phyloP scores from a whole-genome alignment of 176 grass and related monocot species.

The Cymbopogon citratus region DNA sequence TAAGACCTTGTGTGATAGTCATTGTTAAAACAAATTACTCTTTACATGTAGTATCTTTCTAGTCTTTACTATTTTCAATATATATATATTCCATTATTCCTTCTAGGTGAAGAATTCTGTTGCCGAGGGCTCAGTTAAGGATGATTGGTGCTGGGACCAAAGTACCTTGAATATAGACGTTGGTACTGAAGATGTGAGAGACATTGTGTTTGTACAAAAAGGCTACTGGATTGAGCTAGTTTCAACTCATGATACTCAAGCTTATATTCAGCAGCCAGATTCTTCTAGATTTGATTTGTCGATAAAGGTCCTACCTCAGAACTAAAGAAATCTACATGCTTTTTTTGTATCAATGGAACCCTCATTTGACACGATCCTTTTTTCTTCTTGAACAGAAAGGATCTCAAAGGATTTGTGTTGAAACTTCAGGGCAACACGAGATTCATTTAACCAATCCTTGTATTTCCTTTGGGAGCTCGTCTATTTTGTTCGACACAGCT shows the following conservation, averaged over 20 bases:
- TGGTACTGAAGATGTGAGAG: conserved; percentile 65
- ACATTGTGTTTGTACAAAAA: conserved; percentile 82
- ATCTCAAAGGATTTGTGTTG: conserved; percentile 75
- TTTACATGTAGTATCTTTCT: conserved; percentile 1
- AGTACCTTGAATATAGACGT: conserved; percentile 69
- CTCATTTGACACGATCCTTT: conserved; percentile 7
- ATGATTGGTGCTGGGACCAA: conserved; percentile 92
- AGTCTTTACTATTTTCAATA: neutral
- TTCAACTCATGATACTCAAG: conserved; percentile 78
- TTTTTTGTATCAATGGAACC: conserved; percentile 14
- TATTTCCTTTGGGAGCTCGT: conserved; percentile 75
- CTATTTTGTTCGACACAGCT: conserved; percentile 63
- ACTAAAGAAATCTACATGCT: conserved; percentile 4
- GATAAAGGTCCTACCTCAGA: conserved; percentile 58
- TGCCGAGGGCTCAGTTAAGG: conserved; percentile 29
- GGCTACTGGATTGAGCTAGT: conserved; percentile 84
- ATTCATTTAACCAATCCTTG: conserved; percentile 83
- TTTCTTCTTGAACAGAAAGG: conserved; percentile 62
- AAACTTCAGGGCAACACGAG: conserved; percentile 73
- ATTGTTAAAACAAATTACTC: neutral
- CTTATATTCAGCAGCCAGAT: conserved; percentile 66
- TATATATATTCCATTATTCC: too few species aligned
- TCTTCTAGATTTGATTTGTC: conserved; percentile 73
- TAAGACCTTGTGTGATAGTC: conserved; percentile 29
- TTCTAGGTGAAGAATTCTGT: conserved; percentile 58